Base-by-base conservation (phyloP, 352 stramenopile species). In the Pythium sukuiense region DNA sequence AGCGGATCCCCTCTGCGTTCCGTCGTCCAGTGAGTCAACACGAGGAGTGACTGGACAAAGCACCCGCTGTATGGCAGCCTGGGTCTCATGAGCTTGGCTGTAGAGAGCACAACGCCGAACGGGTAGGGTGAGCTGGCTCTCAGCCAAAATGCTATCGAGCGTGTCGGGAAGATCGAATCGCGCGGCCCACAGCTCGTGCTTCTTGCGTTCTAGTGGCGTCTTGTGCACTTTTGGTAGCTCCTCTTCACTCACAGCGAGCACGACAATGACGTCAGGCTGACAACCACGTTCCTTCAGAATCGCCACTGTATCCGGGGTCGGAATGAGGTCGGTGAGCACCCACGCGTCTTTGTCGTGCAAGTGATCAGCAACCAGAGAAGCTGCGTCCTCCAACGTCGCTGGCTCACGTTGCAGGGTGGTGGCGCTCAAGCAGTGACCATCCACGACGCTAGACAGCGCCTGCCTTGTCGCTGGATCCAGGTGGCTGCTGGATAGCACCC, bases 261-360 rank as follows among this genome's bases (percentile, higher is more conserved):
- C 12, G n/a, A 90, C 61, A 55, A 89, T 73, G 7, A 65, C 49
- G 13, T 92, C 77, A 18, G 82, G 82, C 2, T 87, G 77, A 33
- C 76, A 85, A n/a, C 55, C 53, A 35, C 69, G 70, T 32, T 85
- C 70, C 13, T 79, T 67, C 2, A 92, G 57, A 12, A 67, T 68
- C 8, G 67, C 66, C 18, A 84, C 46, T 0, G 72, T 68, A 2
- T 86, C 77, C 20, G 33, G 52, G 14, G 68, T 78, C 11, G 83
- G 64, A 32, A 76, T 68, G 48, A 92, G 53, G 58, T 89, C 83
- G 14, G 35, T 74, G 16, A 92, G 65, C 29, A 92, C 68, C 81
- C 82, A 90, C 13, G 54, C 60, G 12, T 5, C 16, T 30, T 37
- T 65, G 48, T 35, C 46, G 11, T 27, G 53, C 11, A 79, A 43